Evolutionary conservation across 306 rosid species (phyloP).

Genomic region (Rosa lucieae): DNA sequence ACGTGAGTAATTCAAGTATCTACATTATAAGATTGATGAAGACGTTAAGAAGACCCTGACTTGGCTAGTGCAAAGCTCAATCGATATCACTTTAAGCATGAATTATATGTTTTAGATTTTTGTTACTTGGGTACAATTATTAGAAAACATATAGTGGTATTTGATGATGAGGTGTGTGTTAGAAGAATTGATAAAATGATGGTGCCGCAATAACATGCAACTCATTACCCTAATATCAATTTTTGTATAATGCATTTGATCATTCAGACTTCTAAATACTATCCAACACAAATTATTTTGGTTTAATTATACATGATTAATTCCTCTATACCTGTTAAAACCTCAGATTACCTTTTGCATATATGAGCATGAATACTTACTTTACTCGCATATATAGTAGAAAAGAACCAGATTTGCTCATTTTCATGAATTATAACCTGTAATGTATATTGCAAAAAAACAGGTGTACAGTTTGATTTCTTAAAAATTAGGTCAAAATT

Average conservation of each 20-base stretch:
- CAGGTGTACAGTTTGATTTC: not conserved
- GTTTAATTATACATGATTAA: not conserved
- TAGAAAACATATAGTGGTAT: constrained; percentile 39
- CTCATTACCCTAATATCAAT: not conserved
- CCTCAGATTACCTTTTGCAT: not conserved
- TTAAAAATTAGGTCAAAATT: not conserved
- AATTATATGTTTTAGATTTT: constrained; percentile 24
- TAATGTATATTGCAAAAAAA: not conserved
- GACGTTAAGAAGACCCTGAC: constrained; percentile 11
- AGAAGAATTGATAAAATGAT: constrained; percentile 44
- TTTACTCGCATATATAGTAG: not conserved
- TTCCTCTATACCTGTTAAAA: not conserved
- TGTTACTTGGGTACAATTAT: constrained; percentile 36
- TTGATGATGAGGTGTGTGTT: constrained; percentile 52
- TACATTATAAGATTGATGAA: not conserved
- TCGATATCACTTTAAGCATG: not conserved
- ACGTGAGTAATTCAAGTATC: not conserved
- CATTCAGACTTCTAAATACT: not conserved
- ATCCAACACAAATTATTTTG: not conserved
- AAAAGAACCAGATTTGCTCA: not conserved
- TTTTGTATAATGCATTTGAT: not conserved
- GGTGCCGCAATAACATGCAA: constrained; percentile 44
- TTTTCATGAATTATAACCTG: not conserved
- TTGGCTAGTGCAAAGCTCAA: not conserved
- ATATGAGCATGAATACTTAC: not conserved